Base-by-base conservation (phyloP, 148 eudicot genomes). In the Chenopodium quinoa region DNA sequence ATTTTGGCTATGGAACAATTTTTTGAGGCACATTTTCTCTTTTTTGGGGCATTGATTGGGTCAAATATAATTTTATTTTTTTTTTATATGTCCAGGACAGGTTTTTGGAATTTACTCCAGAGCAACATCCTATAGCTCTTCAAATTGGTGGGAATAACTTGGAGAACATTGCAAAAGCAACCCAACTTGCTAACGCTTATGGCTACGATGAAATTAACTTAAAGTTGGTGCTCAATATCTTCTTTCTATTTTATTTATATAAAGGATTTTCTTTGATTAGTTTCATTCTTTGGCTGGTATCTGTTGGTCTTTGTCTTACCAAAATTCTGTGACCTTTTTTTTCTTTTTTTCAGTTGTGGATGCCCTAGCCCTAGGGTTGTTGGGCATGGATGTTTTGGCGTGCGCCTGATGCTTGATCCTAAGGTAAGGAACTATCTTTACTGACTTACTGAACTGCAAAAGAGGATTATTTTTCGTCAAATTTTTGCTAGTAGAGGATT, bases 301-400 rank as follows among this genome's bases (percentile, higher is more conserved):
- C 60, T 47, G 9, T 52, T 81, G 32, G 1, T 81, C 20, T 4
- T 75, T 17, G 62, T 85, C 20, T 54, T 37, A 58, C 82, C 46
- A 46, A 48, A 77, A 4, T 78, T 50, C n/a, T 85, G 74, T 75
- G 20, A 44, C n/a, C n/a, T 78, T 81, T 54, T 71, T 83, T 47
- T 81, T 56, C 67, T 83, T 64, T 80, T 71, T 79, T 29, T 66
- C 89, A 95, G 99, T 82, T 95, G 99, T 87, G 99, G 99, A 80
- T 95, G 99, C 86, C 99, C 97, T 82, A 95, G 97, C 83, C 91
- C 99, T 14, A 91, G 85, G 92, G 99, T 95, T 73, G 95, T 92
- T 83, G 97, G 98, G 81, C 97, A 93, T 82, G 99, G 99, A 65
- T 95, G 99, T 87, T 95, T 95, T 85, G 99, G 99, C 76, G 97